Conservation (phyloP, 108 stramenopile genomes). For the Fragilariopsis cylindrus region DNA sequence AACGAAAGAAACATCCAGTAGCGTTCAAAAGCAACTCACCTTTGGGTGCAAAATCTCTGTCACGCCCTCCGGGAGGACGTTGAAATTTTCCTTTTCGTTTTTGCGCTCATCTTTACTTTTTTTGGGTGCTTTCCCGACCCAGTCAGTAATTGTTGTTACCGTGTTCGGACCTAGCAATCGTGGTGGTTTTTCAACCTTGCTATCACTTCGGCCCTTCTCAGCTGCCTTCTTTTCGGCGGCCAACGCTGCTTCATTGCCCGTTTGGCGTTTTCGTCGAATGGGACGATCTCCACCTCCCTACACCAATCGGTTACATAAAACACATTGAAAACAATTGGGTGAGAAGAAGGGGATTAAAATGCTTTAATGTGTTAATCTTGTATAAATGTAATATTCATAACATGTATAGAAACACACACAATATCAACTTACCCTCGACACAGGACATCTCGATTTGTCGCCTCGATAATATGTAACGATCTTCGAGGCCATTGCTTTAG, state of each 20-base stretch:
- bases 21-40: neutral
- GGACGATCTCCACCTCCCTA: constrained; percentile 86
- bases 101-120: constrained; percentile 60
- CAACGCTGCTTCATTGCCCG: constrained; percentile 46
- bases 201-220: neutral
- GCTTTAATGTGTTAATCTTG: too few species aligned
- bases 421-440: constrained; percentile 86
- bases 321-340: too few species aligned
- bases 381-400: too few species aligned
- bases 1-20: neutral
- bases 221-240: constrained; percentile 27
- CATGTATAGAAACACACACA: constrained; percentile 16
- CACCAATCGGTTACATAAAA: too few species aligned
- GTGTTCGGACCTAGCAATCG: constrained; percentile 61
- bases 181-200: constrained; percentile 40
- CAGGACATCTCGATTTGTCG: constrained; percentile 79
- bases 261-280: constrained; percentile 53
- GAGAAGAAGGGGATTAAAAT: too few species aligned
- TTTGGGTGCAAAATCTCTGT: constrained; percentile 85
- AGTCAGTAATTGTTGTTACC: constrained; percentile 59
- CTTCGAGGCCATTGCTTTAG: constrained; percentile 82
- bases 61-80: constrained; percentile 83
- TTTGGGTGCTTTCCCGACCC: constrained; percentile 73
- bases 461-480: constrained; percentile 91
- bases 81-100: constrained; percentile 48